Evolutionary conservation across 2,329 filamentous ascomycete genomes (phyloP).

Genomic region (Monilinia fructicola): DNA sequence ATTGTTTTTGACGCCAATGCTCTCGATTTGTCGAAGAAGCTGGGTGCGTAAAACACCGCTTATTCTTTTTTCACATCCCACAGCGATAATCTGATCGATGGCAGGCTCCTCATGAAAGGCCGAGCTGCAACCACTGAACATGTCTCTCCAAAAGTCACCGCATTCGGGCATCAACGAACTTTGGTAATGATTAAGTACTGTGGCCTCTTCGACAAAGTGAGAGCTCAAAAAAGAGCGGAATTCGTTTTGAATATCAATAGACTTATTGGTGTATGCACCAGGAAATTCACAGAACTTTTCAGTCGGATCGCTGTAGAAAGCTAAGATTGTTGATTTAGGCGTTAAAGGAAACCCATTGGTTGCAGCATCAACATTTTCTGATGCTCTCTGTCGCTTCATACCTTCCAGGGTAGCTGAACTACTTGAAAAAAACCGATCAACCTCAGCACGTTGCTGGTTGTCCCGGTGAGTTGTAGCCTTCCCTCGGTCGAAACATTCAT

Average conservation of each 20-base stretch:
- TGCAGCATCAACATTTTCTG: not conserved
- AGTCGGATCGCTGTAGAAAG: not conserved
- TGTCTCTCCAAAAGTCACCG: conserved; percentile 42
- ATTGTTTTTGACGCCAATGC: conserved; percentile 51
- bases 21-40: conserved; percentile 55
- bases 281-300: conserved; percentile 33
- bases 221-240: conserved; percentile 53
- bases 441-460: conserved; percentile 23
- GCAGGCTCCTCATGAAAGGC: conserved; percentile 35
- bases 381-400: not conserved
- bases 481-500: not conserved
- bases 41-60: conserved; percentile 50
- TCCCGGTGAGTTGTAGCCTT: not conserved
- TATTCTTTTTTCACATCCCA: conserved; percentile 58
- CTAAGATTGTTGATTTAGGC: not conserved
- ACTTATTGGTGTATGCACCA: conserved; percentile 34
- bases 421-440: conserved; percentile 26
- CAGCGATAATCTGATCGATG: conserved; percentile 59
- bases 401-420: conserved; percentile 20
- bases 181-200: conserved; percentile 50
- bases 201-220: conserved; percentile 51
- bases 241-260: conserved; percentile 57
- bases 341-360: conserved; percentile 20
- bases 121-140: conserved; percentile 33
- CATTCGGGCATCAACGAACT: conserved; percentile 51